Base-by-base conservation (phyloP, 164 flowering plant genomes). In the Amborella trichopoda region DNA sequence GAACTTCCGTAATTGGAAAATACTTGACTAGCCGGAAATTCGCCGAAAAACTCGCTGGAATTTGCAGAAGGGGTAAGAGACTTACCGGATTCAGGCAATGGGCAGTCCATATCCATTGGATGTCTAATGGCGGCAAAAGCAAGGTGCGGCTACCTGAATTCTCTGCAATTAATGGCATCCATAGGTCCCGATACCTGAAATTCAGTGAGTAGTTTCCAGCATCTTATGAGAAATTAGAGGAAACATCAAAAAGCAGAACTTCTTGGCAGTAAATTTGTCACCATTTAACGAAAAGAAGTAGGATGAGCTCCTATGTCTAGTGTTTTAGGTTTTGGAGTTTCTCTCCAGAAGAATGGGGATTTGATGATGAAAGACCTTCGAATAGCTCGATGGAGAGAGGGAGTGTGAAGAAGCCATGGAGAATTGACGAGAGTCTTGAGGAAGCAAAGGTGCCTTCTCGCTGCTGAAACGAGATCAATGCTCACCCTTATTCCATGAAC, bases 31-130 rank as follows among this genome's bases (percentile, higher is more conserved):
- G n/a, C n/a, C n/a, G n/a, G n/a, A n/a, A n/a, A n/a, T n/a, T 34
- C 18, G 19, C 28, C 34, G 12, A 24, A 46, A 46, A 6, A 16
- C 18, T 23, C 12, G 25, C 3, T 1, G 14, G 26, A 48, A 21
- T 48, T 10, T 19, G 12, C 3, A 16, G 2, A 6, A n/a, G n/a
- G n/a, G n/a, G n/a, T 18, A 38, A 38, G 34, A 30, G 20, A 20
- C 63, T 53, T 70, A 86, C 90, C 58, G 93, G 87, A 40, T 78
- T 70, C 52, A 91, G 63, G n/a, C 85, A 64, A 67, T 91, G 98
- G 60, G 94, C 86, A 59, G 53, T 74, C 98, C 98, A 91, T 59
- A 91, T 87, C 93, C 94, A 91, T 53, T 87, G 85, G 34, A 91
- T 34, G 56, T 91, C 96, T 17, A 91, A 9, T 17, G 98, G 98